Evolutionary conservation across 805 yeast species (phyloP).

Genomic region (Metschnikowia koreensis): DNA sequence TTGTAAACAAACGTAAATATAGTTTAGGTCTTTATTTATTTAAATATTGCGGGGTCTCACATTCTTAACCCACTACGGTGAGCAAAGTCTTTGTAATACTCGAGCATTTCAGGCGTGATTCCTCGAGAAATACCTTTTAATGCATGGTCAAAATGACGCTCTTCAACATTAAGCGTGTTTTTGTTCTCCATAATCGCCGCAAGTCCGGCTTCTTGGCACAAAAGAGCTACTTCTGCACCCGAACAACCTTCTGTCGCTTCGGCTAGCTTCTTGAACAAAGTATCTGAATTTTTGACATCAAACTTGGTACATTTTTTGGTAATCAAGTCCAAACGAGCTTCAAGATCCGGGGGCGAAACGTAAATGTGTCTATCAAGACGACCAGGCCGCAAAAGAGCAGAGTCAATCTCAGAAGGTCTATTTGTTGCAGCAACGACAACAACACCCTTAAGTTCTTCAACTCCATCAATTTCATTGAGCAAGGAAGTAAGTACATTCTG

Average conservation of each 20-base stretch:
- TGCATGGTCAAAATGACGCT: slow-evolving; percentile 71
- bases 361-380: slow-evolving; percentile 90
- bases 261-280: slow-evolving; percentile 55
- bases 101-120: slow-evolving; percentile 82
- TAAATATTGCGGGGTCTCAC: not conserved
- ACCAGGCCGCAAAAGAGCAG: slow-evolving; percentile 94
- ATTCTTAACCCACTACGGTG: slow-evolving; percentile 34
- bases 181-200: slow-evolving; percentile 85
- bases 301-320: slow-evolving; percentile 67
- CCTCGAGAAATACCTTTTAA: slow-evolving; percentile 66
- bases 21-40: not conserved
- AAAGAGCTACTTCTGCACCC: slow-evolving; percentile 90
- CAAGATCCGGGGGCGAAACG: slow-evolving; percentile 86
- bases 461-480: slow-evolving; percentile 95
- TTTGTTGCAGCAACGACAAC: slow-evolving; percentile 95
- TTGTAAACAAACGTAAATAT: slow-evolving; percentile 44
- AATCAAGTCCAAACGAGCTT: slow-evolving; percentile 77
- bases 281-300: slow-evolving; percentile 41
- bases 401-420: slow-evolving; percentile 88
- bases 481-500: slow-evolving; percentile 87
- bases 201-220: slow-evolving; percentile 94
- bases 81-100: slow-evolving; percentile 63
- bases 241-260: slow-evolving; percentile 82
- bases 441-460: slow-evolving; percentile 91
- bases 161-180: slow-evolving; percentile 51